A percentile compares a stretch with the other conserved stretches of the same genome.
Evolutionary conservation across 2,329 filamentous ascomycete species (phyloP).

Genomic region (Magnaporthiopsis rhizophila): DNA sequence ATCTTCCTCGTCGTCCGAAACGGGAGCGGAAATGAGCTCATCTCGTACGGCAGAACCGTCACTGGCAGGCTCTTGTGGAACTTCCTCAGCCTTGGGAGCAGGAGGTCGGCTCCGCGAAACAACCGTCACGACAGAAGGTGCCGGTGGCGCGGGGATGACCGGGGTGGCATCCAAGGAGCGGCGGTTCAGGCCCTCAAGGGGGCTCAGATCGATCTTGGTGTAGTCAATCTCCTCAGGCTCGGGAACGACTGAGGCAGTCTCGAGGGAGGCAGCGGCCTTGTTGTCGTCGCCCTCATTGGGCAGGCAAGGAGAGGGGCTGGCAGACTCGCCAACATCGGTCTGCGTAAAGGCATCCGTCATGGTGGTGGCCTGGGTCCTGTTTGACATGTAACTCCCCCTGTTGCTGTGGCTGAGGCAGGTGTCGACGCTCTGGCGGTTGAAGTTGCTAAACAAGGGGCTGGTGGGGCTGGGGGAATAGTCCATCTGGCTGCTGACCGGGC

Average conservation of each 20-base stretch:
- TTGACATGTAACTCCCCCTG: slow-evolving; percentile 68
- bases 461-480: slow-evolving; percentile 70
- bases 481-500: slow-evolving; percentile 72
- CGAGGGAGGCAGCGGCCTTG: slow-evolving; percentile 30
- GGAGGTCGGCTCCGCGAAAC: not conserved
- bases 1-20: slow-evolving; percentile 23
- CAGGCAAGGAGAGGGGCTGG: slow-evolving; percentile 43
- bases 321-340: slow-evolving; percentile 43
- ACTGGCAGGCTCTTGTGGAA: not conserved
- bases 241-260: slow-evolving; percentile 29
- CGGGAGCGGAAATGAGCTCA: slow-evolving; percentile 18
- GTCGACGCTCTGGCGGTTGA: slow-evolving; percentile 61
- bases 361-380: slow-evolving; percentile 59
- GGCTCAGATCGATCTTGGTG: slow-evolving; percentile 47
- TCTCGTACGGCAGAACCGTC: slow-evolving; percentile 1
- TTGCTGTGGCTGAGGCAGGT: slow-evolving; percentile 51
- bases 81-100: not conserved
- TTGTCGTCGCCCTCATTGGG: slow-evolving; percentile 42
- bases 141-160: not conserved
- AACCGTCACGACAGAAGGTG: not conserved
- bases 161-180: slow-evolving; percentile 1
- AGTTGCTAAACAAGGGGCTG: slow-evolving; percentile 57
- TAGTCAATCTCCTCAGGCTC: slow-evolving; percentile 49
- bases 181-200: slow-evolving; percentile 37
- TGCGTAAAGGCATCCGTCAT: slow-evolving; percentile 64